Evolutionary conservation across 1,139 yeast genomes (phyloP), one percentile per base, ranked within the genome.

Genomic region (Yamadazyma kanchanaburiensis): DNA sequence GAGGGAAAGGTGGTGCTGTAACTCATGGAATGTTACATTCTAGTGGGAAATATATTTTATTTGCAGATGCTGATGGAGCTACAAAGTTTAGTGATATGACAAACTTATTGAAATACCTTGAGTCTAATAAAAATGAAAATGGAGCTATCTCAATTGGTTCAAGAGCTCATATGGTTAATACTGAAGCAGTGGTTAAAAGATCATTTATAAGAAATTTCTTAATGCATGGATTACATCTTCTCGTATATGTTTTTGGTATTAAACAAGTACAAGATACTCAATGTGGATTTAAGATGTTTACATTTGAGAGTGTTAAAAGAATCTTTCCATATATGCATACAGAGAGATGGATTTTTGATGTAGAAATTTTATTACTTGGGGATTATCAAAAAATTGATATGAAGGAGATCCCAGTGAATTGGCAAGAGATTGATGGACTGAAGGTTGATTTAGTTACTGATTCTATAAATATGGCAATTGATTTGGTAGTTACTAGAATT

Each of bases 51-150:
- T 80, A 74, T 48, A 77, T 79, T 8, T 68, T 91, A 12, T 91
- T 91, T 65, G 97, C 96, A 4, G 98, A 91, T 58, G 98, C 98
- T 0, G 98, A 91, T 54, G 98, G 98, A 18, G 98, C 98, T 4
- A 83, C 95, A 15, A 71, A 70, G 48, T 91, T 94, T 51, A 54
- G 74, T 14, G 96, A 89, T 51, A 66, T 85, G 15, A 53, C 53
- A 4, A 74, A 73, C 35, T 65, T 91, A 38, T 44, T 80, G 11
- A 55, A 51, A 2, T 58, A 61, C 17, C 64, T 84, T 32, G 30
- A 43, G 8, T 12, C 38, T 8, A 24, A 28, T 9, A 20, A 28
- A 12, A 16, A 14, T 9, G 21, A 19, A 8, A 42, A 56, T 32
- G 38, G 37, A 17, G 80, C 75, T 0, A 69, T 91, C 19, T 89